Evolutionary conservation across 1,139 yeast species (phyloP).

Genomic region (Yamadazyma jaroonii): DNA sequence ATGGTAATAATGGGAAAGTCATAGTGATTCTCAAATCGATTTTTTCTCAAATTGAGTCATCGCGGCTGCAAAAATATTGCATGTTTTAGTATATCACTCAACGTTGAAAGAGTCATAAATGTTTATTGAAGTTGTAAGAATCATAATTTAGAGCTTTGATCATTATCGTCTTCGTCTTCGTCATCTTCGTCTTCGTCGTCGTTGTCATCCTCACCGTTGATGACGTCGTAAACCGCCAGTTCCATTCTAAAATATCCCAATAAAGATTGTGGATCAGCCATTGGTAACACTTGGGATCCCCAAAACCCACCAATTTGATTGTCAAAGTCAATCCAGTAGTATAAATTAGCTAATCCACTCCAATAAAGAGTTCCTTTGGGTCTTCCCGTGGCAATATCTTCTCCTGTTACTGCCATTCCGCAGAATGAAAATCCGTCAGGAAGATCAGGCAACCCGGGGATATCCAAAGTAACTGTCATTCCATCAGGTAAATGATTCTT

Average conservation of each 20-base stretch:
- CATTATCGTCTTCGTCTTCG: constrained; percentile 11
- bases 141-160: constrained; percentile 1
- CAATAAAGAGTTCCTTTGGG: constrained; percentile 40
- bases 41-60: constrained; percentile 6
- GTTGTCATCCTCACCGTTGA: constrained; percentile 13
- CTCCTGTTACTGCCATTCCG: constrained; percentile 66
- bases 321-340: constrained; percentile 45
- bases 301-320: constrained; percentile 44
- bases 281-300: constrained; percentile 20
- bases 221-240: constrained; percentile 13
- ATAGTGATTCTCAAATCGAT: constrained; percentile 1
- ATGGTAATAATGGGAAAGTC: constrained; percentile 44
- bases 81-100: too few relatives aligned
- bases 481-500: constrained; percentile 34
- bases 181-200: constrained; percentile 15
- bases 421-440: constrained; percentile 81
- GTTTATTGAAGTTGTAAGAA: too few relatives aligned
- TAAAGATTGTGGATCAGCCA: constrained; percentile 11
- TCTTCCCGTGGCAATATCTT: constrained; percentile 36
- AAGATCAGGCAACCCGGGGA: constrained; percentile 27
- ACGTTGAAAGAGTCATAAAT: too few relatives aligned
- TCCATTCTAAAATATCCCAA: constrained; percentile 15
- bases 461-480: constrained; percentile 19
- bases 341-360: constrained; percentile 47
- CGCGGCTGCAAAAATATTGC: constrained; percentile 1